Evolutionary conservation across 2,329 filamentous ascomycete genomes (phyloP).

Genomic region (Teratosphaeria destructans): DNA sequence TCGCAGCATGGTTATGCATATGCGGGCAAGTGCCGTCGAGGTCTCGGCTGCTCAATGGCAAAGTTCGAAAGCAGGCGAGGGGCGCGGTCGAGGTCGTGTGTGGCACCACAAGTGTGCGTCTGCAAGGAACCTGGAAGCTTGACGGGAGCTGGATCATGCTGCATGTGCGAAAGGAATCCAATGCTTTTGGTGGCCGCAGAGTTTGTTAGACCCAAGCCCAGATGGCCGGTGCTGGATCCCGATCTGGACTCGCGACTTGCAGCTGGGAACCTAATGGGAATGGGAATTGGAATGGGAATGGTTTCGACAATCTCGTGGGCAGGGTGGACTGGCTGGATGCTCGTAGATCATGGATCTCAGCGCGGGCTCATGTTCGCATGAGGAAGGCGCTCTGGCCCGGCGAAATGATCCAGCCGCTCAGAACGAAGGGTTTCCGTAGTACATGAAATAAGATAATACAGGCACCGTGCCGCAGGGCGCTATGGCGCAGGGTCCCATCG

Average conservation of each 20-base stretch:
- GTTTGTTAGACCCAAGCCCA: neutral
- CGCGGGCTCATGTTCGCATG: neutral
- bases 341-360: neutral
- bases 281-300: neutral
- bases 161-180: too few relatives aligned
- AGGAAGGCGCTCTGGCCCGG: neutral
- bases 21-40: neutral
- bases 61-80: neutral
- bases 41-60: neutral
- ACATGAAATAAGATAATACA: neutral
- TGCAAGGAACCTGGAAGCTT: too few relatives aligned
- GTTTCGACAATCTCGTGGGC: neutral
- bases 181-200: neutral
- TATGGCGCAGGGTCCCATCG: neutral
- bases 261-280: neutral
- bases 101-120: too few relatives aligned
- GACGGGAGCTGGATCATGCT: too few relatives aligned
- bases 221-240: neutral
- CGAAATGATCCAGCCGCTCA: neutral
- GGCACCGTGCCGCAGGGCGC: neutral
- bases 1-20: neutral
- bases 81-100: neutral
- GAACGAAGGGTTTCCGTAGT: too few relatives aligned
- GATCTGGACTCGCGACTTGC: neutral
- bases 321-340: neutral